Evolutionary conservation across 164 flowering plant genomes (phyloP), one percentile per base, ranked within the genome.

Genomic region (Litsea cubeba): DNA sequence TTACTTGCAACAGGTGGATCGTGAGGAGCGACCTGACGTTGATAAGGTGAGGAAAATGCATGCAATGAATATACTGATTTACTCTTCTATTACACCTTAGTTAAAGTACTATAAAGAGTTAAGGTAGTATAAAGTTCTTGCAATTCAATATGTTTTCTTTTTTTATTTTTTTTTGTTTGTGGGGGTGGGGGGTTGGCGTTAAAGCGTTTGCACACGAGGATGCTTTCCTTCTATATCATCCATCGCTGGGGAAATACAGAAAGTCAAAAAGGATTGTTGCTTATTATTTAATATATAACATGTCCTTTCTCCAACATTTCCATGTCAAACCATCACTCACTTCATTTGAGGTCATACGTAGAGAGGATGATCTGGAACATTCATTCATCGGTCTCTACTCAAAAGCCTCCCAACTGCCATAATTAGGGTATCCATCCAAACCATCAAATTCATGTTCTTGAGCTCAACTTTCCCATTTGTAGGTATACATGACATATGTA

Each of bases 401-500:
- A 54, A 15, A 17, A 5, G 58, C 5, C 17, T 51, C 58, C 58
- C 58, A 51, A 51, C 18, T 54, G 17, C 17, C 18, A 54, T 18
- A 15, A 15, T 20, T 15, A 15, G 60, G 18, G 3, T 17, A 54
- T 20, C 17, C 60, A 54, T 54, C 60, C 60, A 17, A 54, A 54
- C 17, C 60, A 54, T 54, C 20, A 54, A 20, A 54, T 54, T 54
- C 60, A 54, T 54, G 60, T 54, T 17, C 71, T 35, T 68, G 54
- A 18, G 71, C 26, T 14, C 24, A 46, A 18, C n/a, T 70, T 28
- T 74, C 32, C 49, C 18, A 17, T 68, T 14, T 79, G 46, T 82
- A 94, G 99, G 99, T 95, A 23, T 95, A 95, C 85, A 95, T 95
- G 99, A 91, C 97, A 1, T 95, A 86, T 80, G 99, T 95, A 58